Evolutionary conservation across 1,284 basidiomycete genomes (phyloP), one percentile per base, ranked within the genome.

Genomic region (Ceratobasidium sp.): DNA sequence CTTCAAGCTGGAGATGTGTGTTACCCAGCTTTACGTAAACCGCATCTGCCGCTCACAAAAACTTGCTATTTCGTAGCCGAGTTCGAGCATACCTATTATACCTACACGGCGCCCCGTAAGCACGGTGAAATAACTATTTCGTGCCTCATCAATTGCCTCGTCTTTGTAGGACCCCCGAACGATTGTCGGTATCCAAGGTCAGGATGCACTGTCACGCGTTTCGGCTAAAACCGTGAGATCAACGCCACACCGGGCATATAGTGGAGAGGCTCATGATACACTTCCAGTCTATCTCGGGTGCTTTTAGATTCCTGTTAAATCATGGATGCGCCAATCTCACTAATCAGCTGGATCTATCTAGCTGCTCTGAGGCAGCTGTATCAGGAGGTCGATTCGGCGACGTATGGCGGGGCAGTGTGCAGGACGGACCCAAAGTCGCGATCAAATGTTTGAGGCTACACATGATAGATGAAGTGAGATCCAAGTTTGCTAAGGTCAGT

Each of bases 371-470:
- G n/a, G 38, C 40, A 40, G 68, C 68, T 12, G n/a, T 70, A 1
- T 50, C 68, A 17, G 50, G 52, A 7, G 68, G 68, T 26, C 38
- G 68, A 3, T 70, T 56, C 33, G 68, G 68, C 3, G 68, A 70
- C 23, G 68, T 70, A 20, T 70, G 68, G 68, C 20, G 38, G 20
- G 68, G 68, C 6, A 42, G 20, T 20, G 40, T 70, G 12, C 17
- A 20, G 15, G 23, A 57, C 26, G n/a, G 38, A 5, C 57, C 68
- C 13, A 3, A 56, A 15, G 68, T 70, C 13, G 68, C 68, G 15
- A 70, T 70, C 38, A 70, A 70, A 70, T 67, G 65, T 28, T 28
- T 67, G n/a, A 67, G 65, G 48, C 26, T 67, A 3, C 65, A 67
- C 26, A 52, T 46, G 26, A 23, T 52, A 7, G 15, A 17, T 1